These are phyloP conservation scores for Apophysomyces trapeziformis DNA, from an alignment of 371 early-diverging fungal species.

Conservation along the genomic window DNA sequence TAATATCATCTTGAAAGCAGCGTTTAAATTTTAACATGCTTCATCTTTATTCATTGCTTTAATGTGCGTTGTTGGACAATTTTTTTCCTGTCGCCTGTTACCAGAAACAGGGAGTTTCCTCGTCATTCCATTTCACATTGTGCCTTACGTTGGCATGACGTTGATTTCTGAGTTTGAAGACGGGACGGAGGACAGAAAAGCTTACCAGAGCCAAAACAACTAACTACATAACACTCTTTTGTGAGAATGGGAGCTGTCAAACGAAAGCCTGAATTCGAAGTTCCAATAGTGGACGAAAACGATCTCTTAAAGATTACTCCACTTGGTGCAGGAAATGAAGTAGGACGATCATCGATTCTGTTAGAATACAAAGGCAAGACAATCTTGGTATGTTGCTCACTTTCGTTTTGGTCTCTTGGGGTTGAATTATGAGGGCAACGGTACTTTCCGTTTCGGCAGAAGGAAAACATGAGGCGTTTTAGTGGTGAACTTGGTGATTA, in stretches of 20 bases:
- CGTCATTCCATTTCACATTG: no score
- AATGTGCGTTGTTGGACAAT: no score
- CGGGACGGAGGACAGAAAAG: no score
- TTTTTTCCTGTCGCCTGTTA: no score
- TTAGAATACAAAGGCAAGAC: conserved; percentile 97
- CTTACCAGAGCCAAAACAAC: no score
- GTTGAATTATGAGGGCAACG: background rate
- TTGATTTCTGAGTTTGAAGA: no score
- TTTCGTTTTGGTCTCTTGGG: conserved; percentile 6
- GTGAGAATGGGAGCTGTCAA: conserved; percentile 44
- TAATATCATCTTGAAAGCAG: no score
- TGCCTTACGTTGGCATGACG: no score
- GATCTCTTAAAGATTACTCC: conserved; percentile 91
- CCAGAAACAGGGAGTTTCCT: no score
- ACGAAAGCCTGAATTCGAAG: conserved; percentile 53
- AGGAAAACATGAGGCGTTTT: background rate
- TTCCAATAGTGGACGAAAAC: conserved; percentile 63
- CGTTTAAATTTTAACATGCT: no score
- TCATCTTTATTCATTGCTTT: no score
- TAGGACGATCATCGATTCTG: conserved; percentile 98
- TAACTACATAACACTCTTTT: no score
- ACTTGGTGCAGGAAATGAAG: conserved; percentile 99
- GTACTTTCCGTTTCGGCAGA: conserved; percentile 4
- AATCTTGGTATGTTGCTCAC: conserved; percentile 75
- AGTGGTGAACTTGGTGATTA: background rate